Base-by-base conservation (phyloP, 208 protist genomes). In the Borovskyia barvae region DNA sequence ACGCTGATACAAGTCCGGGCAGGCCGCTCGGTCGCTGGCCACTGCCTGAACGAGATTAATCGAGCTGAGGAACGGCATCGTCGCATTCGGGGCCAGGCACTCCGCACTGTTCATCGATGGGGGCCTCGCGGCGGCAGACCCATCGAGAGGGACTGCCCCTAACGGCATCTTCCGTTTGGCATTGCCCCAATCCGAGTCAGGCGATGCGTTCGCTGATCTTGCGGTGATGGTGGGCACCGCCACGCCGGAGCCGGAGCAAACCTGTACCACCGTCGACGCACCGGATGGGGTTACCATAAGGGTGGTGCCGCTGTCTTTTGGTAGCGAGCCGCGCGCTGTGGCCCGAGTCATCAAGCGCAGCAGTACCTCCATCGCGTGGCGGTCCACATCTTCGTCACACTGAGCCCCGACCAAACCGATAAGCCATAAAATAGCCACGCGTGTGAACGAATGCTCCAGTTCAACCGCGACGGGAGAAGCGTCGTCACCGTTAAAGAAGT, bases 341-440 rank as follows among this genome's bases (percentile, higher is more conserved):
- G 82, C 64, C 17, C 64, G 71, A 25, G 54, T 54, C 39, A 91
- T 70, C 11, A 94, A 4, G 9, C 66, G 46, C 22, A 78, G 50
- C 3, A 94, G 66, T 36, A 92, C 80, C 56, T 82, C 60, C 59
- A 89, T 66, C 26, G 80, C 83, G 24, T 80, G 59, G 9, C n/a
- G 58, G 49, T 88, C 78, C 29, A 83, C 75, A 52, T 83, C 75
- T 28, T 87, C 85, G 56, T 92, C 85, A 51, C 76, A 79, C 52
- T 77, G 62, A 2, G 79, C 72, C 20, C 52, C 61, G 15, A 79
- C 45, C 2, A 91, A 43, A 11, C 58, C 72, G 52, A 69, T 65
- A 9, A 67, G 45, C 85, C 88, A 94, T 19, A 92, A 50, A 19
- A 52, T 32, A n/a, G 82, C 41, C 12, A 90, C 66, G 20, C 75